Evolutionary conservation across 2,329 filamentous ascomycete species (phyloP).

Genomic region (Phialophora verrucosa): DNA sequence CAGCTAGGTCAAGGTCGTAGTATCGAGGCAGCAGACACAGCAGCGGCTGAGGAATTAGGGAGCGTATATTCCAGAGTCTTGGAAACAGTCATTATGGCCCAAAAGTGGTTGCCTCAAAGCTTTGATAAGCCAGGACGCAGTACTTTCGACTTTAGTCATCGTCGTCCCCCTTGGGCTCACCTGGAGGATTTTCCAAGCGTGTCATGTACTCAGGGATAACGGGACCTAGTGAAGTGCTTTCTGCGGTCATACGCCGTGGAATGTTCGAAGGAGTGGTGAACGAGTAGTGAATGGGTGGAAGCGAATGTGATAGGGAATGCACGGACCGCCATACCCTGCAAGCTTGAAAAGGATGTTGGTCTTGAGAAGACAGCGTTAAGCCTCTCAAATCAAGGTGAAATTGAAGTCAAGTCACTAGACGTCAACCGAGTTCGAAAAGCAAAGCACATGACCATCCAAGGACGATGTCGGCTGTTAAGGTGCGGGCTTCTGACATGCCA

Average conservation of each 20-base stretch:
- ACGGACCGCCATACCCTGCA: neutral
- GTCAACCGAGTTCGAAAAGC: neutral
- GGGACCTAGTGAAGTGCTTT: neutral
- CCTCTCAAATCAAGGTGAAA: neutral
- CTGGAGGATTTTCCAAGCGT: neutral
- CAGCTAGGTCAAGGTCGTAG: neutral
- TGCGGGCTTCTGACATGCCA: conserved; percentile 13
- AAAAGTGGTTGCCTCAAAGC: neutral
- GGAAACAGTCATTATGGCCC: neutral
- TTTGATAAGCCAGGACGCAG: neutral
- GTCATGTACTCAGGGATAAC: neutral
- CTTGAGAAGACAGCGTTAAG: neutral
- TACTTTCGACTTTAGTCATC: neutral
- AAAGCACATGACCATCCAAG: conserved; percentile 1
- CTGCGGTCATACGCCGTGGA: neutral
- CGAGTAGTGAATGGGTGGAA: neutral
- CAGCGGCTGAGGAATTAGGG: neutral
- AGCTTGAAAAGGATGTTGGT: neutral
- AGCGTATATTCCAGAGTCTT: neutral
- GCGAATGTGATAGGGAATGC: neutral
- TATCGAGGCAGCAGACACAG: neutral
- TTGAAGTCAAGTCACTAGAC: neutral
- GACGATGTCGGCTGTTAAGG: neutral
- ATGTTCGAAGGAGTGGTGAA: neutral
- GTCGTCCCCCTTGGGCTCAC: neutral